A percentile compares a stretch with the other conserved stretches of the same genome.
Evolutionary conservation across 805 yeast genomes (phyloP).

Genomic region (Candida parachauliodes): DNA sequence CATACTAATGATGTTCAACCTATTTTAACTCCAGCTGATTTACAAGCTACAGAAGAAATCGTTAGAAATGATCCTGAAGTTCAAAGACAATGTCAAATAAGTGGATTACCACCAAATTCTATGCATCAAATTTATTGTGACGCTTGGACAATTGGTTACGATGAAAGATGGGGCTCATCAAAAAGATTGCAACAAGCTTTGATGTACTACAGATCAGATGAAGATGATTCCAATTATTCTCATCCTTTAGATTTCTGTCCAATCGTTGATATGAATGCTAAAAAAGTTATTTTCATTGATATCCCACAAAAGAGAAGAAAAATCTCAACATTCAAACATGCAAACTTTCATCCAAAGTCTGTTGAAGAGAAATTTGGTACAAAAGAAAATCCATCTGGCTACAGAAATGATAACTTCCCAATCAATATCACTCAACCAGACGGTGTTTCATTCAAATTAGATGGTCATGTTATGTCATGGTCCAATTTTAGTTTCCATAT

Average conservation of each 20-base stretch:
- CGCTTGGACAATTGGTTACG: constrained; percentile 69
- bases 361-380: constrained; percentile 58
- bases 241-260: constrained; percentile 83
- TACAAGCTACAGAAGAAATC: constrained; percentile 57
- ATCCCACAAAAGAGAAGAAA: constrained; percentile 73
- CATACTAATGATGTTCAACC: constrained; percentile 65
- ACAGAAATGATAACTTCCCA: constrained; percentile 63
- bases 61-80: constrained; percentile 70
- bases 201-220: constrained; percentile 71
- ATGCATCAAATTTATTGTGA: constrained; percentile 62
- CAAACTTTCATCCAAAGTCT: constrained; percentile 68
- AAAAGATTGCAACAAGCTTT: constrained; percentile 77
- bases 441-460: constrained; percentile 74
- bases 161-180: constrained; percentile 74
- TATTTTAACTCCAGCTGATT: constrained; percentile 67
- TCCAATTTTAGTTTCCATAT: constrained; percentile 73
- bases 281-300: constrained; percentile 69
- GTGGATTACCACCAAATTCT: constrained; percentile 62
- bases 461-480: constrained; percentile 71
- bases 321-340: constrained; percentile 62
- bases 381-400: constrained; percentile 41
- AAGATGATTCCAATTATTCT: constrained; percentile 72
- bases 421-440: constrained; percentile 74
- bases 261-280: constrained; percentile 68
- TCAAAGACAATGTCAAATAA: constrained; percentile 65